Evolutionary conservation across 2,329 filamentous ascomycete species (phyloP), one percentile per base, ranked within the genome.

Genomic region (Microdochium paspali): DNA sequence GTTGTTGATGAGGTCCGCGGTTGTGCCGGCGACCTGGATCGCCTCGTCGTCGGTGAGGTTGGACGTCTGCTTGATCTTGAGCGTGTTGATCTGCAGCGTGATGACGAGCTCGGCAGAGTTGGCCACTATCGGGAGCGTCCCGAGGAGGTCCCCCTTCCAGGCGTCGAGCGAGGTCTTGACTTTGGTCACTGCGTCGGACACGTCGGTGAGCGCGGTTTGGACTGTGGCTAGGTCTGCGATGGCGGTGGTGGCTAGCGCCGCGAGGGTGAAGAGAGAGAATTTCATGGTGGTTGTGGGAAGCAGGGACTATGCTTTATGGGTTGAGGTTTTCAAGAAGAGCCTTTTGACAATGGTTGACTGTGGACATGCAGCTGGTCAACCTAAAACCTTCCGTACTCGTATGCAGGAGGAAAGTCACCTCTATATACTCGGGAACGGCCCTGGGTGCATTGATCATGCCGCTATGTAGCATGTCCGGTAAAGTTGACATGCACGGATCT

Each of bases 71-170:
- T 64, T 44, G 51, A 71, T 71, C 2, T 57, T 56, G 20, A 56
- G 49, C 24, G 64, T 67, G 47, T 67, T 68, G 25, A 62, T 49
- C 35, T 69, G 62, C 52, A 74, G 68, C 45, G 62, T 57, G 12
- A 51, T 21, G 24, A 74, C 65, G 2, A 76, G 66, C 10, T 52
- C 48, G 6, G 63, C 56, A 4, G 68, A 69, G 47, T 66, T 56
- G 46, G 57, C 46, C 45, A 68, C 57, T 51, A 76, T 72, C 48
- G 68, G 66, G 1, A 72, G 44, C 0, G 65, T 61, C 32, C 63
- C 61, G 12, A 71, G 49, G 2, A 70, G 52, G 44, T 58, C 58
- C 50, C 69, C 68, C 7, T 61, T 51, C 68, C 68, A 74, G 18
- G 49, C 44, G 18, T 57, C 44, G 18, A 73, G 62, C 28, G 58